Evolutionary conservation across 495 filamentous ascomycete species (phyloP), one percentile per base, ranked within the genome.

Genomic region (Neurospora africana): DNA sequence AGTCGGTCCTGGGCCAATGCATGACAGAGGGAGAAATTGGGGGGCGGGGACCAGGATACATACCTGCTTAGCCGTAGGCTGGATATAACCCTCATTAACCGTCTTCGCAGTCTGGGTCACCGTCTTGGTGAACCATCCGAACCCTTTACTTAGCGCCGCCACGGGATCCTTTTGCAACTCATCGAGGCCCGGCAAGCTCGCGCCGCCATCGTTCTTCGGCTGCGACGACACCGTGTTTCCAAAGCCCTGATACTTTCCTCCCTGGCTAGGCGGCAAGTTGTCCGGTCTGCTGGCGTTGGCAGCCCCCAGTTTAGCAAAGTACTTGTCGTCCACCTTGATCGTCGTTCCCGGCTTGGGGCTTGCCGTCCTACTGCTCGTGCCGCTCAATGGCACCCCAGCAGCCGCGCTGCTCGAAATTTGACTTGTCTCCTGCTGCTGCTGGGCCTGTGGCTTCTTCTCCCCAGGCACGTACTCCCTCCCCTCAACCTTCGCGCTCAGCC

Each of bases 111-210:
- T 88, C 85, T 93, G 95, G 19, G 89, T 91, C 17, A 98, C 93
- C 39, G 92, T 91, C 15, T 86, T 89, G 21, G 92, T 87, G 75
- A 99, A 95, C 92, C 96, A 98, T 2, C 96, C 94, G 76, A 98
- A 94, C 7, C 95, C 91, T 82, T 97, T 98, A 35, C 87, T 93
- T 76, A 99, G 78, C 67, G 94, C 93, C 0, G 88, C 94, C 71
- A 98, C 86, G 3, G 96, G 94, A 80, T 99, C 95, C 75, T 91
- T 91, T 81, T 95, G 92, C 75, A 98, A 88, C 41, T 97, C 94
- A 70, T 96, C 91, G 30, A 94, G 79, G 1, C 87, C 88, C 0
- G 90, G 92, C 21, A 90, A 76, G 1, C 72, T 79, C n/a, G 82
- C 80, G 9, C 76, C 76, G 7, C 75, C 81, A 13, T 82, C 83